Base-by-base conservation (phyloP, 176 grass and related monocot genomes). In the Phoenix dactylifera region DNA sequence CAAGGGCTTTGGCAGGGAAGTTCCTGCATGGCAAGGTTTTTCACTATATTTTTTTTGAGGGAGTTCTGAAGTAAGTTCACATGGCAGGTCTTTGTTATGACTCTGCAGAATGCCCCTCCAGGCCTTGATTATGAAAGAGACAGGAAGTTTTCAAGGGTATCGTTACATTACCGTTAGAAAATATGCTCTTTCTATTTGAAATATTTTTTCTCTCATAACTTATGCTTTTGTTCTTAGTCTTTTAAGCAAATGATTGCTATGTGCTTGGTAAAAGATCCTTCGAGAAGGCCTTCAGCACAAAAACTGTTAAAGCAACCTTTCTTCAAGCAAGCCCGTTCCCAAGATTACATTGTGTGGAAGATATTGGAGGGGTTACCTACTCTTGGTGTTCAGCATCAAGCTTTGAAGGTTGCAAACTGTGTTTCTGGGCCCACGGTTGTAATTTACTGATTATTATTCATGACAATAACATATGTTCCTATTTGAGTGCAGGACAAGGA, bases 181-280 rank as follows among this genome's bases (percentile, higher is more conserved):
- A 3, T 54, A 6, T 61, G 53, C 53, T 39, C 10, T 74, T 51
- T 50, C 20, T 54, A 58, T 66, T 32, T 25, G 22, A 49, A 57
- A 15, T 48, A 4, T n/a, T 24, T 54, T 15, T 18, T 17, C 29
- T 30, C 16, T 55, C 24, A 54, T 16, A 6, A 19, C 12, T 18
- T 28, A 28, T 67, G 23, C 52, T 72, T 74, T 15, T 67, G 60
- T 24, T 68, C 23, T 74, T 74, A 97, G 92, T 81, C 74, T 32
- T 91, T 97, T 62, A 97, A 80, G 84, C 80, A 97, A 68, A 88
- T 97, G 87, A 68, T 97, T 14, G 78, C 80, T 66, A 81, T 87
- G 81, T 97, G 92, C 83, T 80, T 97, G 75, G 81, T 91, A 54
- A 97, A 97, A 80, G 87, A 97, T 50, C 92, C 81, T 22, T 82